These are phyloP conservation scores for Asclepias syriaca DNA, from an alignment of 257 asterid genomes.

Conservation along the genomic window DNA sequence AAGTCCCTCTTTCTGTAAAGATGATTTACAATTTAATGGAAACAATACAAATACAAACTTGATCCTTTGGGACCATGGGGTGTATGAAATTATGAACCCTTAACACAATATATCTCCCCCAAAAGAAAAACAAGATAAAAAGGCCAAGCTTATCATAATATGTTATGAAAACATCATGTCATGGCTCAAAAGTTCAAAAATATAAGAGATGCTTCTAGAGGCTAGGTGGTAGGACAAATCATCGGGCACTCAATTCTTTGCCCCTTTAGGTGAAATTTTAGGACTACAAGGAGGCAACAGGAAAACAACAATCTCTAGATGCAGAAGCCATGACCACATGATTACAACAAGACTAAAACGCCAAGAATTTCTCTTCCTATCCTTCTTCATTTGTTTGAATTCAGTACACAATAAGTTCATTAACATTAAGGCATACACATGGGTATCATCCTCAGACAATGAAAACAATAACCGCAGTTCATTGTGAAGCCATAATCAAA, in stretches of 20 bases:
- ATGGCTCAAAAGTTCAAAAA: not conserved
- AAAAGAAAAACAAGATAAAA: not conserved
- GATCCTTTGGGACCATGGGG: not conserved
- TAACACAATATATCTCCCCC: not conserved
- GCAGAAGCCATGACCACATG: not conserved
- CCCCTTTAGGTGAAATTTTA: not conserved
- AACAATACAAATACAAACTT: not conserved
- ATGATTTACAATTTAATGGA: not conserved
- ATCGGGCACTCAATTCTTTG: not conserved
- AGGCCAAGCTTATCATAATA: not conserved
- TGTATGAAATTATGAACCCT: not conserved
- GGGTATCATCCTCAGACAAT: not conserved
- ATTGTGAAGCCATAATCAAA: not conserved
- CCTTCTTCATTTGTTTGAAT: not conserved
- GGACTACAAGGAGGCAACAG: not conserved
- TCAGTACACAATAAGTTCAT: not conserved
- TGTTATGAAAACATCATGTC: not conserved
- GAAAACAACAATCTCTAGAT: not conserved
- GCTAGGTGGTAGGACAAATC: not conserved
- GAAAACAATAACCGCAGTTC: not conserved
- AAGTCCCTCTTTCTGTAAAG: not conserved
- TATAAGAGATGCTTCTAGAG: not conserved
- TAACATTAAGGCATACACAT: not conserved
- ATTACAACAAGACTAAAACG: not conserved
- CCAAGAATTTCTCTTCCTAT: not conserved